These are phyloP conservation scores for Proliferodiscus dingleyae DNA, from an alignment of 2,329 filamentous ascomycete genomes.

Conservation along the genomic window DNA sequence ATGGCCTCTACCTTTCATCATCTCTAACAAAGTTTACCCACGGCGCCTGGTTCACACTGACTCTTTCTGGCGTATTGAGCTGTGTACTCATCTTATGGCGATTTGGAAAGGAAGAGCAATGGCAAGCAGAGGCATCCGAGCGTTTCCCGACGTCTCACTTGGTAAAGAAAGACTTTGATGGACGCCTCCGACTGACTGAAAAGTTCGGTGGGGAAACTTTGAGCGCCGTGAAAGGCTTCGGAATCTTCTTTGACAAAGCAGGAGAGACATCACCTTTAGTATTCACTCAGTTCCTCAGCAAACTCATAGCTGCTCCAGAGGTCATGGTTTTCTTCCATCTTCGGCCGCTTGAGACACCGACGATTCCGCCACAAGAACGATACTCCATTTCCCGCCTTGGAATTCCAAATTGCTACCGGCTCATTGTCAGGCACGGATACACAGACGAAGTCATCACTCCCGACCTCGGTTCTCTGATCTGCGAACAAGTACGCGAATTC, in stretches of 20 bases:
- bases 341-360: slow-evolving; percentile 55
- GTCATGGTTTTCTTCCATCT: slow-evolving; percentile 70
- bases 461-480: slow-evolving; percentile 56
- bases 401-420: slow-evolving; percentile 60
- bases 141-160: slow-evolving; percentile 46
- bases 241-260: slow-evolving; percentile 75
- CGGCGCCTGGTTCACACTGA: slow-evolving; percentile 74
- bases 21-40: slow-evolving; percentile 67
- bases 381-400: slow-evolving; percentile 36
- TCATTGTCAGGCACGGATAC: slow-evolving; percentile 67
- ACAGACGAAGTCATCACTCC: slow-evolving; percentile 66
- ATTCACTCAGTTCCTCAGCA: slow-evolving; percentile 69
- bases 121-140: slow-evolving; percentile 63
- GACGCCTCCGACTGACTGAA: slow-evolving; percentile 35
- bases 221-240: slow-evolving; percentile 51
- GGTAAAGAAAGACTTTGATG: slow-evolving; percentile 33
- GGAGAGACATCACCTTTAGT: slow-evolving; percentile 60
- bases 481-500: too few species aligned
- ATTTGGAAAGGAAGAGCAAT: slow-evolving; percentile 73
- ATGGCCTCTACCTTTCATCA: slow-evolving; percentile 65
- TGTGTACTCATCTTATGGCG: slow-evolving; percentile 68
- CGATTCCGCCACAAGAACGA: slow-evolving; percentile 42
- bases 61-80: slow-evolving; percentile 56
- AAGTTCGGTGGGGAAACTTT: slow-evolving; percentile 36
- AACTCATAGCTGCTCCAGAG: slow-evolving; percentile 62